phyloP scores from a whole-genome alignment of 139 green algal genomes.

The Pleodorina starrii region DNA sequence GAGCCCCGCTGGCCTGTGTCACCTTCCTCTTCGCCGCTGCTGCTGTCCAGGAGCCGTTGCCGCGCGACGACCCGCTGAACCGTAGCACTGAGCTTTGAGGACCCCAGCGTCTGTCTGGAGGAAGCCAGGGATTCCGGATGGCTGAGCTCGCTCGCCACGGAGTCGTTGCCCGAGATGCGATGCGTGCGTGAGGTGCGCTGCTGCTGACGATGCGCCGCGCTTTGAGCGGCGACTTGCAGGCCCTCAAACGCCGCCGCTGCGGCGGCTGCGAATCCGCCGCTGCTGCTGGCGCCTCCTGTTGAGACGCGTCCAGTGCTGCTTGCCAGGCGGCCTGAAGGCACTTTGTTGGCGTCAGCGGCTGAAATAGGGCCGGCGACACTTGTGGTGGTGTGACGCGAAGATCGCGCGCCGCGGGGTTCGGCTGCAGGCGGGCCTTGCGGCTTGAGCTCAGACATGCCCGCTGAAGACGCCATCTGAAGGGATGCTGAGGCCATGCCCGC shows the following conservation, averaged over 20 bases:
- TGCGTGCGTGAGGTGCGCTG: not conserved
- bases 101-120: not conserved
- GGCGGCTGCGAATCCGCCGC: not conserved
- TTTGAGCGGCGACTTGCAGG: not conserved
- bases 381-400: not conserved
- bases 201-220: not conserved
- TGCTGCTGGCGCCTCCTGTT: not conserved
- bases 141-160: slow-evolving; percentile 2
- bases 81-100: not conserved
- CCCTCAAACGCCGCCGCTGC: not conserved
- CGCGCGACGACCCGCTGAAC: slow-evolving; percentile 17
- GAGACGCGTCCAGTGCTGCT: not conserved
- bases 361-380: not conserved
- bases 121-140: slow-evolving; percentile 29
- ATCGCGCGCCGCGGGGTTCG: not conserved
- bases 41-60: slow-evolving; percentile 23
- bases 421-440: not conserved
- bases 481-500: not conserved
- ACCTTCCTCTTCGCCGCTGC: slow-evolving; percentile 9
- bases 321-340: not conserved
- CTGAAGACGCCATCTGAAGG: not conserved
- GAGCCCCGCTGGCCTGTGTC: not conserved
- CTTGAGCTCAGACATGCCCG: not conserved
- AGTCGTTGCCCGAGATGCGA: not conserved
- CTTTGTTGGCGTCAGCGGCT: not conserved